These are phyloP conservation scores for Talaromyces islandicus DNA, from an alignment of 2,329 filamentous ascomycete genomes.

Conservation along the genomic window DNA sequence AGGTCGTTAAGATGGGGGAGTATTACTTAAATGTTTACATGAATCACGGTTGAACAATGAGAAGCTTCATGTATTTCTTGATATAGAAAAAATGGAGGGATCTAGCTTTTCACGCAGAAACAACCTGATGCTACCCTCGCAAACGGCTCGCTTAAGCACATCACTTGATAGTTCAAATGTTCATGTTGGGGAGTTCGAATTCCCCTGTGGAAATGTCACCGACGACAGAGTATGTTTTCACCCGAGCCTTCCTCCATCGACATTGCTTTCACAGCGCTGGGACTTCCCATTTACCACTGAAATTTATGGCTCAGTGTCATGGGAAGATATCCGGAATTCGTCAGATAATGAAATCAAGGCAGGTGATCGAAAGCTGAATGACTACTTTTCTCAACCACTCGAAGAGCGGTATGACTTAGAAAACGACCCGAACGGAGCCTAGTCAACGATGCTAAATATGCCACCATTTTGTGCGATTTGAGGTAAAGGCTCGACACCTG, in stretches of 20 bases:
- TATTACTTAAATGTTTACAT: too few species aligned
- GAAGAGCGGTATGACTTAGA: slow-evolving; percentile 46
- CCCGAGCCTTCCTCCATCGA: slow-evolving; percentile 20
- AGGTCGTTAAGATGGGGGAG: too few species aligned
- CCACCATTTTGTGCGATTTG: slow-evolving; percentile 26
- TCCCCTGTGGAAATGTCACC: too few species aligned
- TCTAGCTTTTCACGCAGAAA: too few species aligned
- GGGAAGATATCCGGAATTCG: slow-evolving; percentile 39
- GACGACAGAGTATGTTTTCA: too few species aligned
- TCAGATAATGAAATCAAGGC: slow-evolving; percentile 23
- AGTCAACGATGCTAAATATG: slow-evolving; percentile 26
- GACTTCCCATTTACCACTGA: slow-evolving; percentile 47
- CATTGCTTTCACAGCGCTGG: slow-evolving; percentile 42
- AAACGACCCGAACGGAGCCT: slow-evolving; percentile 41
- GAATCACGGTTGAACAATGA: too few species aligned
- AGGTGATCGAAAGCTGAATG: slow-evolving; percentile 34
- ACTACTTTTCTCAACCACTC: slow-evolving; percentile 40
- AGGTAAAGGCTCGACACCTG: slow-evolving; percentile 26
- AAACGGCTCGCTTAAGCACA: too few species aligned
- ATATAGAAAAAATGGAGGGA: too few species aligned
- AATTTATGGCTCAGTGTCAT: slow-evolving; percentile 40
- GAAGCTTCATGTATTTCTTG: too few species aligned
- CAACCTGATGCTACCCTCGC: too few species aligned
- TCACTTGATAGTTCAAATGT: too few species aligned
- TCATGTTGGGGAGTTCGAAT: too few species aligned